These are phyloP conservation scores for Umbelopsis isabellina DNA, from an alignment of 192 early-diverging fungal species.

Conservation along the genomic window DNA sequence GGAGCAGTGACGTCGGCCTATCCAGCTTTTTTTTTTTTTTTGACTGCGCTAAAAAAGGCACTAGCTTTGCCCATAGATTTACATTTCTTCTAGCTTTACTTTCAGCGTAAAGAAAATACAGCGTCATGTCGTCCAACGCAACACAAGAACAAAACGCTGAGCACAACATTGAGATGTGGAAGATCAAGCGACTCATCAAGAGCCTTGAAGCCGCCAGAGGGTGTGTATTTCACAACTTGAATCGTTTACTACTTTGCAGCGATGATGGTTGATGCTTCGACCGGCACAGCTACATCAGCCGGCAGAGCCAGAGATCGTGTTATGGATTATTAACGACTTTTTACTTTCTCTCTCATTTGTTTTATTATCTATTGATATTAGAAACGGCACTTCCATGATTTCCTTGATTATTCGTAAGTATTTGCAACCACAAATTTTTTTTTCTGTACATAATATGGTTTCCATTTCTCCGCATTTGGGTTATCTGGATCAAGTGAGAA, in stretches of 20 bases:
- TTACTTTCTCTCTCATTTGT: constrained; percentile 12
- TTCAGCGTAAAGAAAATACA: constrained; percentile 13
- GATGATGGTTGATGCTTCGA: too few relatives aligned
- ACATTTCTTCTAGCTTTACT: neutral
- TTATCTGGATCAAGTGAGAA: too few relatives aligned
- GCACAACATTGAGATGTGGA: constrained; percentile 95
- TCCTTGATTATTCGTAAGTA: constrained; percentile 89
- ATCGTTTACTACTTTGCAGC: too few relatives aligned
- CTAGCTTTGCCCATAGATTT: constrained; percentile 13
- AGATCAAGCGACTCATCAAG: constrained; percentile 99
- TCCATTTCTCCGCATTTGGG: too few relatives aligned
- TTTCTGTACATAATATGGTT: too few relatives aligned
- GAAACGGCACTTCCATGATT: constrained; percentile 99
- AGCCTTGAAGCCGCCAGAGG: constrained; percentile 90
- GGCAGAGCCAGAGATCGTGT: neutral
- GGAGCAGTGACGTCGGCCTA: constrained; percentile 18
- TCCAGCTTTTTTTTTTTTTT: constrained; percentile 24
- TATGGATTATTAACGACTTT: neutral
- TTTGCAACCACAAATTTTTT: neutral
- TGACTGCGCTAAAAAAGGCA: constrained; percentile 12
- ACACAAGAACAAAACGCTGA: constrained; percentile 61
- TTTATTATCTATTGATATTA: constrained; percentile 3
- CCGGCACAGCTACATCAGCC: neutral
- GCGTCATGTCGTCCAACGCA: constrained; percentile 20
- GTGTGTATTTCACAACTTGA: constrained; percentile 31